Percentiles rank a stretch among this genome's conserved stretches.
Evolutionary conservation across 139 green algal species (phyloP).

Genomic region (Micromonas pusilla): DNA sequence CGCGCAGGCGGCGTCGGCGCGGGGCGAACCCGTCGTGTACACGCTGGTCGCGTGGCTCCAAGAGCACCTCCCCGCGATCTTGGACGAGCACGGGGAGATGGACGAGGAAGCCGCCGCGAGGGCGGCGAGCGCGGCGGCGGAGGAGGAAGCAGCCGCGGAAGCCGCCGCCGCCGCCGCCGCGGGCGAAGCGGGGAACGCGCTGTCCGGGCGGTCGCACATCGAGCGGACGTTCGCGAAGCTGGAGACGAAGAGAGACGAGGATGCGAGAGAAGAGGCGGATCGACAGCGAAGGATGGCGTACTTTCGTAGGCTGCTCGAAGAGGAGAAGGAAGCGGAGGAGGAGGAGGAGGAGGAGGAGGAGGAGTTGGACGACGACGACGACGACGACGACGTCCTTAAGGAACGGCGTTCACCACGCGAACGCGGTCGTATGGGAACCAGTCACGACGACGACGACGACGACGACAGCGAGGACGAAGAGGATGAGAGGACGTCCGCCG

Average conservation of each 20-base stretch:
- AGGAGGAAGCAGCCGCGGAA: neutral
- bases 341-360: neutral
- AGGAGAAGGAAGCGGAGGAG: neutral
- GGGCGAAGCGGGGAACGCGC: neutral
- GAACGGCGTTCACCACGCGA: too few species aligned
- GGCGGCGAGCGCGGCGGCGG: neutral
- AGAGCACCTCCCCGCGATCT: conserved; percentile 13
- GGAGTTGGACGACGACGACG: neutral
- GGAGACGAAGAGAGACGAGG: neutral
- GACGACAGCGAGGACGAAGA: conserved; percentile 8
- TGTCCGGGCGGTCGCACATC: neutral
- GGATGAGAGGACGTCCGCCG: too few species aligned
- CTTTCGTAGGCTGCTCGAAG: neutral
- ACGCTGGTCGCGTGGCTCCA: neutral
- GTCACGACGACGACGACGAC: neutral
- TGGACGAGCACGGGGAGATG: conserved; percentile 5
- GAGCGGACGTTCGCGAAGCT: neutral
- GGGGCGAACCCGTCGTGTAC: conserved; percentile 11
- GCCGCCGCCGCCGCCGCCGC: neutral
- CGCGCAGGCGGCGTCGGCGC: neutral
- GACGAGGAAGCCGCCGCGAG: neutral
- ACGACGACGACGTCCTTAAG: neutral
- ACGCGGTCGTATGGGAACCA: too few species aligned
- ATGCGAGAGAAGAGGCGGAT: neutral
- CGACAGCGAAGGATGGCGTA: neutral